Percentiles rank a stretch among this genome's conserved stretches.
phyloP scores from a whole-genome alignment of 106 monocot genomes.

The Amphibolis antarctica region DNA sequence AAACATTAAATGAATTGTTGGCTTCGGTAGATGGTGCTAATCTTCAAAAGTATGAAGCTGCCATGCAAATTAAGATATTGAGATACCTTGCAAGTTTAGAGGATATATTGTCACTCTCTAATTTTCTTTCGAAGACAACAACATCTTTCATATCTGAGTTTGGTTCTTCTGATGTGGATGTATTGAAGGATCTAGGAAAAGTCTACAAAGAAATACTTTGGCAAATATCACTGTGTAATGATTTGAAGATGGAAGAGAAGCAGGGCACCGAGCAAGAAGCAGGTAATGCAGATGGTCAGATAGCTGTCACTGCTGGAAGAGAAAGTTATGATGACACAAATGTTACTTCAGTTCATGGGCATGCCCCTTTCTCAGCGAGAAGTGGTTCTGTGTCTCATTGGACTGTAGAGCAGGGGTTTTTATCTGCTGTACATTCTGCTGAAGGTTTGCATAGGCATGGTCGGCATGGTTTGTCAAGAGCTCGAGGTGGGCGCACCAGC shows the following conservation, averaged over 20 bases:
- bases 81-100: conserved; percentile 42
- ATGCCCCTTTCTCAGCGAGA: conserved; percentile 29
- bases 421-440: conserved; percentile 36
- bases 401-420: conserved; percentile 42
- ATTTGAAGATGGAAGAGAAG: conserved; percentile 30
- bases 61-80: conserved; percentile 30
- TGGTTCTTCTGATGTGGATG: conserved; percentile 50
- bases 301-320: conserved; percentile 24
- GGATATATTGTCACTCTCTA: conserved; percentile 44
- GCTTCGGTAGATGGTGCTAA: conserved; percentile 28
- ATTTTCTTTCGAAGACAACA: conserved; percentile 54
- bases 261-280: conserved; percentile 1
- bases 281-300: conserved; percentile 22
- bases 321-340: conserved; percentile 47
- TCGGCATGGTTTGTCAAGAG: conserved; percentile 48
- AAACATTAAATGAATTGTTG: conserved; percentile 36
- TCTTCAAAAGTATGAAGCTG: conserved; percentile 25
- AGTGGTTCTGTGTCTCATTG: conserved; percentile 19
- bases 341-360: conserved; percentile 19
- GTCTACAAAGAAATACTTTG: conserved; percentile 52
- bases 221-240: conserved; percentile 53
- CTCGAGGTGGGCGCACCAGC: conserved; percentile 38
- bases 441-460: conserved; percentile 37
- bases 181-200: conserved; percentile 48
- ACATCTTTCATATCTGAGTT: conserved; percentile 50